phyloP scores from a whole-genome alignment of 2,329 filamentous ascomycete species.

The Lomentospora prolificans region DNA sequence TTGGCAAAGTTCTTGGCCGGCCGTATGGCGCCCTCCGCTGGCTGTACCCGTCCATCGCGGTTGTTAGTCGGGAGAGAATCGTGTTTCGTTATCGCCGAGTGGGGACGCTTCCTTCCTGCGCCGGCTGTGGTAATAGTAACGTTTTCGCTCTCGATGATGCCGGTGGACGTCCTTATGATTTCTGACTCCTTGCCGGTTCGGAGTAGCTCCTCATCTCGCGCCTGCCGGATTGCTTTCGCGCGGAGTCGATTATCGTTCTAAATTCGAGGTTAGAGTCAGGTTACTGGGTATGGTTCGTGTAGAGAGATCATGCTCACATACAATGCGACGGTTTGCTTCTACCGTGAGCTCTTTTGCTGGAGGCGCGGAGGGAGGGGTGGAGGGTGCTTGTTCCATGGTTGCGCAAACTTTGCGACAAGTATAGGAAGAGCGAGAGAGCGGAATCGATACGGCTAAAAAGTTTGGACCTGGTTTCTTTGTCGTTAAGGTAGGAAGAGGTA shows the following conservation, averaged over 20 bases:
- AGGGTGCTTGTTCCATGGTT: conserved; percentile 36
- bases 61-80: conserved; percentile 44
- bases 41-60: conserved; percentile 54
- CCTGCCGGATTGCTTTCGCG: conserved; percentile 76
- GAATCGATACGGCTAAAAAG: too few relatives aligned
- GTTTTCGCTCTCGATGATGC: conserved; percentile 61
- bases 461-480: too few relatives aligned
- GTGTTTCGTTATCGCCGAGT: conserved; percentile 47
- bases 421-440: too few relatives aligned
- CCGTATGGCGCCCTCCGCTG: conserved; percentile 42
- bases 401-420: too few relatives aligned
- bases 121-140: conserved; percentile 41
- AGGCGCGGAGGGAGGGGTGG: conserved; percentile 30
- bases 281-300: background rate
- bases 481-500: too few relatives aligned
- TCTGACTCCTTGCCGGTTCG: conserved; percentile 30
- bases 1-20: conserved; percentile 84
- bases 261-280: conserved; percentile 10
- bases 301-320: conserved; percentile 21
- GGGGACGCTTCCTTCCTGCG: conserved; percentile 54
- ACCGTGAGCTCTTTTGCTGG: conserved; percentile 35
- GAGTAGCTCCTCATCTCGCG: conserved; percentile 54
- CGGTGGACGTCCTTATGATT: conserved; percentile 45
- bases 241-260: conserved; percentile 81
- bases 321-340: conserved; percentile 44